Percentiles rank a stretch among this genome's conserved stretches.
phyloP scores from a whole-genome alignment of 192 early-diverging fungal genomes.

The Mortierella claussenii region DNA sequence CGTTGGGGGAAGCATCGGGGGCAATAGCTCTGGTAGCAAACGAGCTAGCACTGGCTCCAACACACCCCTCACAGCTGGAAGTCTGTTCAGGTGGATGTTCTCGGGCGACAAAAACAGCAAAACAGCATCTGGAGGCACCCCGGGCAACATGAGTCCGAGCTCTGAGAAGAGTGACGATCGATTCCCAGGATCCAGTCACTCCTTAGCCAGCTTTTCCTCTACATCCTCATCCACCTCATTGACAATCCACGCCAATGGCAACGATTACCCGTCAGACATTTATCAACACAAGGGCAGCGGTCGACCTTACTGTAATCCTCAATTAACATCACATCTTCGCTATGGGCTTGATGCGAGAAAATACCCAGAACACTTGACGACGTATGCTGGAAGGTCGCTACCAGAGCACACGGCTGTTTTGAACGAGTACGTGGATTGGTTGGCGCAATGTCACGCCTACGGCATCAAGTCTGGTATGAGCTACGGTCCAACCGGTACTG shows the following conservation, averaged over 20 bases:
- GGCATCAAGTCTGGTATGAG: slow-evolving; percentile 26
- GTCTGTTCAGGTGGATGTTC: slow-evolving; percentile 51
- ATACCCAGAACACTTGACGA: slow-evolving; percentile 44
- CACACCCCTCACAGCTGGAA: slow-evolving; percentile 31
- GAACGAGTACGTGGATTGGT: slow-evolving; percentile 51
- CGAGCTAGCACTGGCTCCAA: slow-evolving; percentile 39
- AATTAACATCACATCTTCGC: slow-evolving; percentile 1
- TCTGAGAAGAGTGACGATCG: slow-evolving; percentile 5
- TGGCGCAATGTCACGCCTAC: slow-evolving; percentile 42
- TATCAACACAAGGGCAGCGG: slow-evolving; percentile 19
- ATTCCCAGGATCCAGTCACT: slow-evolving; percentile 5
- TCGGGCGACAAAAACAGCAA: slow-evolving; percentile 10
- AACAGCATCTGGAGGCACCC: background rate
- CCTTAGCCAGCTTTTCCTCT: slow-evolving; percentile 21
- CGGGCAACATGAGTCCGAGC: background rate
- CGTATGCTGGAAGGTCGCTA: slow-evolving; percentile 33
- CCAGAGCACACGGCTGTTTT: slow-evolving; percentile 34
- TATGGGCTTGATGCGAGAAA: slow-evolving; percentile 22
- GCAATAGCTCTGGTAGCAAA: slow-evolving; percentile 2
- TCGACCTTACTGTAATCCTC: slow-evolving; percentile 13
- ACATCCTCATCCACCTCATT: slow-evolving; percentile 25
- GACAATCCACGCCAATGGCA: slow-evolving; percentile 10
- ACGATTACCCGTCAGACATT: slow-evolving; percentile 18
- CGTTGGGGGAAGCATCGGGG: background rate
- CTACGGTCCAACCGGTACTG: slow-evolving; percentile 4